Evolutionary conservation across 2,329 filamentous ascomycete species (phyloP).

Genomic region (Elsinoe ampelina): DNA sequence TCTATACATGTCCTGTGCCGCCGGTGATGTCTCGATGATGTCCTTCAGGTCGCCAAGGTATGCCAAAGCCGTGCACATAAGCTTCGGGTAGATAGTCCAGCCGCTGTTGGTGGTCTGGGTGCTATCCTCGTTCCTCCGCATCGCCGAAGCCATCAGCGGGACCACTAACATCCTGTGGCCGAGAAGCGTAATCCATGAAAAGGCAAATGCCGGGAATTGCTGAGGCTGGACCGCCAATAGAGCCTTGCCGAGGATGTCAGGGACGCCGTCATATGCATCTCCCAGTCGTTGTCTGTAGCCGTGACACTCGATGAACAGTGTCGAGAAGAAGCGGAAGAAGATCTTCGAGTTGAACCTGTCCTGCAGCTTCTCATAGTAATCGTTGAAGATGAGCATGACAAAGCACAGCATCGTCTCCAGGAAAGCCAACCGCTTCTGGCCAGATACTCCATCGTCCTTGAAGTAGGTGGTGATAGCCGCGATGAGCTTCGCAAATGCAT

Average conservation of each 20-base stretch:
- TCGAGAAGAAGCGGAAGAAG: slow-evolving; percentile 83
- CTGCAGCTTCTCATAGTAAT: slow-evolving; percentile 71
- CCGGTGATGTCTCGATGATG: slow-evolving; percentile 55
- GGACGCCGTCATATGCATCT: slow-evolving; percentile 29
- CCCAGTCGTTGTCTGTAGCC: slow-evolving; percentile 20
- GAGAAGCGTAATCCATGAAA: slow-evolving; percentile 73
- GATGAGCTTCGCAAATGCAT: slow-evolving; percentile 75
- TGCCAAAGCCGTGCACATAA: slow-evolving; percentile 38
- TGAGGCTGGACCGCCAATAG: slow-evolving; percentile 66
- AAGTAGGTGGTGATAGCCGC: slow-evolving; percentile 66
- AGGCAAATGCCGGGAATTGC: slow-evolving; percentile 72
- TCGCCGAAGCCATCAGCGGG: not conserved
- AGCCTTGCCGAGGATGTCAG: slow-evolving; percentile 50
- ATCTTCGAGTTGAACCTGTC: slow-evolving; percentile 80
- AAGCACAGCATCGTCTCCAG: slow-evolving; percentile 70
- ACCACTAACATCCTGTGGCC: slow-evolving; percentile 73
- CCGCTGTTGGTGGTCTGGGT: slow-evolving; percentile 36
- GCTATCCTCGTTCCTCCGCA: not conserved
- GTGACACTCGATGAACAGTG: slow-evolving; percentile 65
- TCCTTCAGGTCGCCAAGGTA: slow-evolving; percentile 76
- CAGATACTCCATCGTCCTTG: slow-evolving; percentile 49
- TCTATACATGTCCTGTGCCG: slow-evolving; percentile 75
- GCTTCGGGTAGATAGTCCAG: slow-evolving; percentile 65
- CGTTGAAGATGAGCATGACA: slow-evolving; percentile 70
- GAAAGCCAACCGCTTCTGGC: slow-evolving; percentile 55